Evolutionary conservation across 2,329 filamentous ascomycete genomes (phyloP).

Genomic region (Thermothelomyces thermophilus): DNA sequence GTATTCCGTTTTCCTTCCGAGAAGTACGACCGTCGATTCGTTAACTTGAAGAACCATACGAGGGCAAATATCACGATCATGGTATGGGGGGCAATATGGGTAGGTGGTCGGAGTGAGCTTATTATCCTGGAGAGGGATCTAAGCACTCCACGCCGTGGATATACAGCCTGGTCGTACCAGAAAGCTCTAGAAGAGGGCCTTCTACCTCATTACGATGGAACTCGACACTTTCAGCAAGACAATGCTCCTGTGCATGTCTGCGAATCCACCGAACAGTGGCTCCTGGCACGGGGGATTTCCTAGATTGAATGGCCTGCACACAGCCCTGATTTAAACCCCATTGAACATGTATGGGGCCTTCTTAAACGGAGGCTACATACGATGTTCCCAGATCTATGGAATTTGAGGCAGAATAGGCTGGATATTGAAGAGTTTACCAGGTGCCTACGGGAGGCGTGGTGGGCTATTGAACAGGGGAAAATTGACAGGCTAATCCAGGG

Average conservation of each 20-base stretch:
- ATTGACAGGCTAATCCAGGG: constrained; percentile 7
- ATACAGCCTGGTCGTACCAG: constrained; percentile 1
- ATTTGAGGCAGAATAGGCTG: constrained; percentile 1
- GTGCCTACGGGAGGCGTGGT: constrained; percentile 2
- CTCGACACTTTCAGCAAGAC: constrained; percentile 9
- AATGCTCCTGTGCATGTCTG: neutral
- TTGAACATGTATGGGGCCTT: constrained; percentile 5
- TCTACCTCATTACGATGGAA: constrained; percentile 5
- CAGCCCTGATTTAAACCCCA: constrained; percentile 10
- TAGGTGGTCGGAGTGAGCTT: constrained; percentile 3
- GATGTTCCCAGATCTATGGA: neutral
- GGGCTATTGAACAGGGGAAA: neutral
- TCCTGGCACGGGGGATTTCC: neutral
- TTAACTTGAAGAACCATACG: constrained; percentile 3
- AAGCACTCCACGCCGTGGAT: neutral
- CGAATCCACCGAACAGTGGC: neutral
- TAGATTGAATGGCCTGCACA: constrained; percentile 8
- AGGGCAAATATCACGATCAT: constrained; percentile 6
- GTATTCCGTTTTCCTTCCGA: neutral
- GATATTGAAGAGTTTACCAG: constrained; percentile 9
- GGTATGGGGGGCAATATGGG: constrained; percentile 6
- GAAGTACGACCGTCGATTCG: neutral
- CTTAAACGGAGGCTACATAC: constrained; percentile 4
- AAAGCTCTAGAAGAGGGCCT: constrained; percentile 1
- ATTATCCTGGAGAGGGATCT: constrained; percentile 1